Conservation (phyloP, 257 asterid species). For the Verbena officinalis region DNA sequence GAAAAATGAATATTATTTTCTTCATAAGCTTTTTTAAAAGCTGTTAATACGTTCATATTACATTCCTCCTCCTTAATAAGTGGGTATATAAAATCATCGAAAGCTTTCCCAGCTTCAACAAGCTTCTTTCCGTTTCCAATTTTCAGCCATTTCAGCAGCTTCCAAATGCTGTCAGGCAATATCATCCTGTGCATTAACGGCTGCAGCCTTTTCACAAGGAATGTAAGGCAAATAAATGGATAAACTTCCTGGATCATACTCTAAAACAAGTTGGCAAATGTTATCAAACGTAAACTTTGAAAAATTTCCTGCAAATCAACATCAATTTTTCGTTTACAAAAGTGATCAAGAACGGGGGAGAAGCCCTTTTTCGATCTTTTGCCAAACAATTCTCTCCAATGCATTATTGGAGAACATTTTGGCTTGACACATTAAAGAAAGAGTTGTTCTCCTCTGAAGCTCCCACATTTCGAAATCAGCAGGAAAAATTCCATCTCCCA, state of each 20-base stretch:
- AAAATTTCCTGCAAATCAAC: conserved; percentile 46
- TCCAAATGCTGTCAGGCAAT: conserved; percentile 33
- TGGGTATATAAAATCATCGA: conserved; percentile 27
- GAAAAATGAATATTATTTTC: not conserved
- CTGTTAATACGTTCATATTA: conserved; percentile 2
- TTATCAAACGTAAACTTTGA: conserved; percentile 42
- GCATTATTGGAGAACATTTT: conserved; percentile 15
- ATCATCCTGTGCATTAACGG: conserved; percentile 25
- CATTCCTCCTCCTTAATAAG: not conserved
- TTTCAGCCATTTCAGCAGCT: conserved; percentile 32
- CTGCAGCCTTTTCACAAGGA: conserved; percentile 30
- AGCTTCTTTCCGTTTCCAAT: conserved; percentile 31
- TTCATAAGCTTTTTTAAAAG: conserved; percentile 3
- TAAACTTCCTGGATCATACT: conserved; percentile 33
- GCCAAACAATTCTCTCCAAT: conserved; percentile 20
- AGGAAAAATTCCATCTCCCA: conserved; percentile 46
- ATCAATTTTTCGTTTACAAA: conserved; percentile 5
- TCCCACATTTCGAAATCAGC: conserved; percentile 45
- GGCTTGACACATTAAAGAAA: conserved; percentile 22
- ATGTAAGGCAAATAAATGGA: conserved; percentile 25
- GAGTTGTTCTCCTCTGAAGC: conserved; percentile 37
- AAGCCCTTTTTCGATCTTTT: conserved; percentile 34
- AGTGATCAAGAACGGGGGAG: conserved; percentile 32
- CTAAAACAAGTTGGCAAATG: conserved; percentile 25
- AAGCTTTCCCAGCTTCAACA: conserved; percentile 11